A percentile compares a stretch with the other conserved stretches of the same genome.
These are phyloP conservation scores for Torrubiellomyces zombiae DNA, from an alignment of 2,329 filamentous ascomycete genomes.

Conservation along the genomic window DNA sequence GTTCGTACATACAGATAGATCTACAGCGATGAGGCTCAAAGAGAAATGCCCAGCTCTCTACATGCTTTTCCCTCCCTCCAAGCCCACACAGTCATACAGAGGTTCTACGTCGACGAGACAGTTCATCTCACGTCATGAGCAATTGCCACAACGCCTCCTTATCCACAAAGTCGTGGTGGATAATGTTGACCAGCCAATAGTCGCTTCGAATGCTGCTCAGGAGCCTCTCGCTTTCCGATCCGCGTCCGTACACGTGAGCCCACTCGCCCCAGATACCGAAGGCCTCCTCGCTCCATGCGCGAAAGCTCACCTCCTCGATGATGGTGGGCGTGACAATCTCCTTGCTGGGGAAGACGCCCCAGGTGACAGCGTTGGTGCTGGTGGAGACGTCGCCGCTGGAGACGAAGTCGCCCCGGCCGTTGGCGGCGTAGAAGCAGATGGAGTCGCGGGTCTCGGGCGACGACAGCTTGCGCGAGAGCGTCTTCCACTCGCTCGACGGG, in stretches of 20 bases:
- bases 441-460: constrained; percentile 42
- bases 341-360: constrained; percentile 89
- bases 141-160: constrained; percentile 57
- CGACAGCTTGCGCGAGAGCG: constrained; percentile 45
- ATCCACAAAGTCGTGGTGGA: constrained; percentile 64
- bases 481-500: constrained; percentile 52
- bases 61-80: no score
- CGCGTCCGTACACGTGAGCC: constrained; percentile 71
- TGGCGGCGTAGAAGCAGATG: constrained; percentile 79
- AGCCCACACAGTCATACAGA: no score
- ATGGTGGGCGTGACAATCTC: constrained; percentile 95
- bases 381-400: constrained; percentile 19
- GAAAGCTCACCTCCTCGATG: constrained; percentile 87
- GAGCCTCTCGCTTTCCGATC: constrained; percentile 53
- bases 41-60: no score
- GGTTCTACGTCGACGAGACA: no score
- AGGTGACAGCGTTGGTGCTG: constrained; percentile 85
- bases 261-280: constrained; percentile 93
- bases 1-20: no score
- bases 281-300: constrained; percentile 87
- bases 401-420: constrained; percentile 59
- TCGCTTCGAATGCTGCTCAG: constrained; percentile 51
- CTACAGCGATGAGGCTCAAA: no score
- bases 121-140: constrained; percentile 25
- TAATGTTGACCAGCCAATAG: constrained; percentile 80